Conservation (phyloP, 2,329 filamentous ascomycete species). For the Escovopsis weberi region DNA sequence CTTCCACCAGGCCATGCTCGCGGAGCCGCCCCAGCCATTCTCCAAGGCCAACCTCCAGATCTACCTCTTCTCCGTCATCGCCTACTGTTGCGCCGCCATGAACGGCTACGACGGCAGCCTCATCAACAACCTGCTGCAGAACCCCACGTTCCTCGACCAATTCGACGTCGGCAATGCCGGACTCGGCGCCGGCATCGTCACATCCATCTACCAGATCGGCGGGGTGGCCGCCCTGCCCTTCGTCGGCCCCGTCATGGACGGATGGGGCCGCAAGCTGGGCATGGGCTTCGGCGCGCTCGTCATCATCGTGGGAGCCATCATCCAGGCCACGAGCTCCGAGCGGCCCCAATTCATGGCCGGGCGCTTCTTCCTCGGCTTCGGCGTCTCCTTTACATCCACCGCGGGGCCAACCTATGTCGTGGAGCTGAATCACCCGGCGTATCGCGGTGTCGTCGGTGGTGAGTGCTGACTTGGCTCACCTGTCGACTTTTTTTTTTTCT, state of each 20-base stretch:
- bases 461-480: constrained; percentile 2
- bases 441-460: constrained; percentile 26
- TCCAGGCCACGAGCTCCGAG: constrained; percentile 27
- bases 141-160: constrained; percentile 23
- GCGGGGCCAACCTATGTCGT: constrained; percentile 22
- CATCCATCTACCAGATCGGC: constrained; percentile 37
- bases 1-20: constrained; percentile 38
- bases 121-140: constrained; percentile 33
- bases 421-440: constrained; percentile 31
- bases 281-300: constrained; percentile 30
- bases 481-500: not conserved
- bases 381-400: constrained; percentile 26
- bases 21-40: constrained; percentile 33
- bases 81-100: constrained; percentile 33
- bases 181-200: constrained; percentile 33
- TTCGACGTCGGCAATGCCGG: constrained; percentile 28
- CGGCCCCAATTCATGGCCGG: constrained; percentile 35
- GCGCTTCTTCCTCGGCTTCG: constrained; percentile 44
- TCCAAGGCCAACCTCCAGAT: constrained; percentile 24
- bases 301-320: constrained; percentile 32
- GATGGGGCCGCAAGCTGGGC: constrained; percentile 30
- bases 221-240: constrained; percentile 33
- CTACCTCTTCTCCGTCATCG: constrained; percentile 29
- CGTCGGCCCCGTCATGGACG: constrained; percentile 32
- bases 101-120: constrained; percentile 38